Conservation (phyloP, 2,329 filamentous ascomycete species). For the Chrysoporthe cubensis region DNA sequence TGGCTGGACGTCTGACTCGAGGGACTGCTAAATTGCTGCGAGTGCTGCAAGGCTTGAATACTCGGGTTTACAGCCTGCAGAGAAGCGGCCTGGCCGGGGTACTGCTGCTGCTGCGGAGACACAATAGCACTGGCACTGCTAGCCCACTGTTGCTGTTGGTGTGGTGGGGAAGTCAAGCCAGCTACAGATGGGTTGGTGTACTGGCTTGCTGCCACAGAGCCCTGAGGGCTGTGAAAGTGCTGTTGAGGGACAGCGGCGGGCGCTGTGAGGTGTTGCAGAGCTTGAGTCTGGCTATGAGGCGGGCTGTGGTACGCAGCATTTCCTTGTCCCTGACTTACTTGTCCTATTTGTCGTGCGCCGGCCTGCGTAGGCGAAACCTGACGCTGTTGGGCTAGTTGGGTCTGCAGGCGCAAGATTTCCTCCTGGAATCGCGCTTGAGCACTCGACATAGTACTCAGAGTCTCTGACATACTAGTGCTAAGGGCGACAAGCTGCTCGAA, state of each 20-base stretch:
- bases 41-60: constrained; percentile 24
- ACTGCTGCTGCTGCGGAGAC: constrained; percentile 22
- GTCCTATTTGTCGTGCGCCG: constrained; percentile 32
- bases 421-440: constrained; percentile 72
- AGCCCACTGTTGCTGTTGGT: constrained; percentile 23
- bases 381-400: constrained; percentile 33
- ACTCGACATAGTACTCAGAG: constrained; percentile 70
- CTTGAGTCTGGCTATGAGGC: constrained; percentile 25
- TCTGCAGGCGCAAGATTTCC: constrained; percentile 59
- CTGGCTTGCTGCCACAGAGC: constrained; percentile 20
- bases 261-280: constrained; percentile 22
- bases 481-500: constrained; percentile 73
- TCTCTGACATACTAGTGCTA: constrained; percentile 68
- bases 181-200: constrained; percentile 23
- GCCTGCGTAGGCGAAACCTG: constrained; percentile 31
- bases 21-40: constrained; percentile 26
- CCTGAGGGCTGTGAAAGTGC: constrained; percentile 24
- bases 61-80: constrained; percentile 24
- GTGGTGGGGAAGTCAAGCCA: constrained; percentile 13
- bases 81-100: not conserved
- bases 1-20: constrained; percentile 24
- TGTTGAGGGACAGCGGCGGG: constrained; percentile 19
- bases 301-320: constrained; percentile 29
- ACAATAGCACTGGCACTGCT: constrained; percentile 15
- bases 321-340: constrained; percentile 30